phyloP scores from a whole-genome alignment of 257 asterid genomes.

The Nicotiana benthamiana region DNA sequence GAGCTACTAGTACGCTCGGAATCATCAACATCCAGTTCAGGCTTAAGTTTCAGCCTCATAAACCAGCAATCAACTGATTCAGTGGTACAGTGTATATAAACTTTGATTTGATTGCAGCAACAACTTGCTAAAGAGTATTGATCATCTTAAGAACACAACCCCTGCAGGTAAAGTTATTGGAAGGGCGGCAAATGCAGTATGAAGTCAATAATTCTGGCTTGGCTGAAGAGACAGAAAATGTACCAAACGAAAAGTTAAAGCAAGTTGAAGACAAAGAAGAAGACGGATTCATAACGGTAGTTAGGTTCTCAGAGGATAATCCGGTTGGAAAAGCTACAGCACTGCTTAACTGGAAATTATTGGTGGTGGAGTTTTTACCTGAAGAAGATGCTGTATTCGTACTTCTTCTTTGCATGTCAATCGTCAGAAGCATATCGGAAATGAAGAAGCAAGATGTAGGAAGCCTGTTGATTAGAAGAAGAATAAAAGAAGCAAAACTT shows the following conservation, averaged over 20 bases:
- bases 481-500: slow-evolving; percentile 56
- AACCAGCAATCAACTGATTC: slow-evolving; percentile 26
- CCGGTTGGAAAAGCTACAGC: slow-evolving; percentile 82
- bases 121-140: background rate
- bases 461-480: slow-evolving; percentile 53
- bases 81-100: slow-evolving; percentile 28
- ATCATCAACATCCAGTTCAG: slow-evolving; percentile 26
- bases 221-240: slow-evolving; percentile 1
- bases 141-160: background rate
- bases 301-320: slow-evolving; percentile 59
- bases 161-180: slow-evolving; percentile 52
- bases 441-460: slow-evolving; percentile 57
- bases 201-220: slow-evolving; percentile 26
- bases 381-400: slow-evolving; percentile 81
- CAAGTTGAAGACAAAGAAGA: slow-evolving; percentile 32
- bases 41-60: slow-evolving; percentile 39
- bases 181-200: slow-evolving; percentile 72
- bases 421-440: slow-evolving; percentile 60
- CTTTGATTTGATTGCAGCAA: background rate
- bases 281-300: slow-evolving; percentile 52
- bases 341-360: slow-evolving; percentile 77
- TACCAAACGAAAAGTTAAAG: slow-evolving; percentile 3
- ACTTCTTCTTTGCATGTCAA: slow-evolving; percentile 55
- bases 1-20: slow-evolving; percentile 46
- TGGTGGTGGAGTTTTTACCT: slow-evolving; percentile 49